These are phyloP conservation scores for Apiotrichum montevideense DNA, from an alignment of 1,284 basidiomycete genomes.

Conservation along the genomic window DNA sequence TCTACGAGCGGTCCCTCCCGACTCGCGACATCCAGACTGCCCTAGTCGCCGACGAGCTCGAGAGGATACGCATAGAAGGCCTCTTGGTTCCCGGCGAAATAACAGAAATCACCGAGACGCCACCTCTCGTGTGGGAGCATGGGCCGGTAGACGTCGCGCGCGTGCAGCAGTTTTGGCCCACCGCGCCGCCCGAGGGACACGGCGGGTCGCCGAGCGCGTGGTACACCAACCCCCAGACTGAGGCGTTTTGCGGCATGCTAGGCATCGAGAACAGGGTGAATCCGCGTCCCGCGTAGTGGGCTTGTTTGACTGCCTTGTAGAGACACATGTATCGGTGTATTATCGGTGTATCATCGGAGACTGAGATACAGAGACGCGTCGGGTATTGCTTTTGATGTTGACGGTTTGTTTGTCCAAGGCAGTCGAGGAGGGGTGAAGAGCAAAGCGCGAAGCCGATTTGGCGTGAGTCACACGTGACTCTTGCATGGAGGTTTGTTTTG, in stretches of 20 bases:
- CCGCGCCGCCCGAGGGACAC: slow-evolving; percentile 58
- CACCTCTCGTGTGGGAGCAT: slow-evolving; percentile 25
- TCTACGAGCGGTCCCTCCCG: slow-evolving; percentile 57
- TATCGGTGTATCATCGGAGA: no score
- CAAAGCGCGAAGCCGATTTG: no score
- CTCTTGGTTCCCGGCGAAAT: slow-evolving; percentile 25
- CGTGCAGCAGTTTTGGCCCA: slow-evolving; percentile 66
- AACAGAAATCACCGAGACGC: slow-evolving; percentile 23
- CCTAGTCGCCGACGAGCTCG: slow-evolving; percentile 59
- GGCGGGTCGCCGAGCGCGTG: slow-evolving; percentile 51
- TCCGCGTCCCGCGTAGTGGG: slow-evolving; percentile 30
- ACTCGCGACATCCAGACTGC: slow-evolving; percentile 55
- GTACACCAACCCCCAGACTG: slow-evolving; percentile 88
- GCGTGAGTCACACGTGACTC: no score
- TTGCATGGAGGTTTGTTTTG: no score
- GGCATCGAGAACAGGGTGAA: slow-evolving; percentile 77
- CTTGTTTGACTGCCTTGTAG: no score
- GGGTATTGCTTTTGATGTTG: no score
- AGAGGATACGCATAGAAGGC: slow-evolving; percentile 55
- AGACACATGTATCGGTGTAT: no score
- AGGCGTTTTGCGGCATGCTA: slow-evolving; percentile 73
- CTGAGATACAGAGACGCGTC: no score
- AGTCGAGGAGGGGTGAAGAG: no score
- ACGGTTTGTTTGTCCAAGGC: no score
- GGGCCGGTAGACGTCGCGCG: slow-evolving; percentile 50